Evolutionary conservation across 192 early-diverging fungal species (phyloP).

Genomic region (Podila verticillata): DNA sequence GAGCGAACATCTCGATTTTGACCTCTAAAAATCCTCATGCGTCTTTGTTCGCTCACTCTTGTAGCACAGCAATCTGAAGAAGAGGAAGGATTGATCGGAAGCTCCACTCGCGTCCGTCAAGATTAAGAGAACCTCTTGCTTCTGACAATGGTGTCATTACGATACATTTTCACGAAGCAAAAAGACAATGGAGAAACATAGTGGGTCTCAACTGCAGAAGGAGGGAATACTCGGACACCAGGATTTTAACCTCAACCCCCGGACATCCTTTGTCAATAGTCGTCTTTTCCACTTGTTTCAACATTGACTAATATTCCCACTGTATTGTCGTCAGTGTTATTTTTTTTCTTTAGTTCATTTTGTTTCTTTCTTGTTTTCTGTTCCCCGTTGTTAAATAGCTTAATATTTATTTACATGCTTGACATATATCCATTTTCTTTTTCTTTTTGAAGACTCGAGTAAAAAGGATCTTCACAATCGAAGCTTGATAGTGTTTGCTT

Average conservation of each 20-base stretch:
- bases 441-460: background rate
- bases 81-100: constrained; percentile 49
- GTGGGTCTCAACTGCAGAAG: too few relatives aligned
- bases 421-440: background rate
- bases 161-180: too few relatives aligned
- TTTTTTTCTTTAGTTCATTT: constrained; percentile 11
- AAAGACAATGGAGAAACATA: too few relatives aligned
- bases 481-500: too few relatives aligned
- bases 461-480: too few relatives aligned
- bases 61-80: constrained; percentile 55
- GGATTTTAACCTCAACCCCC: too few relatives aligned
- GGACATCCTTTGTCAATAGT: too few relatives aligned
- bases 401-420: background rate
- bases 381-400: constrained; percentile 1
- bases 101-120: constrained; percentile 28
- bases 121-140: constrained; percentile 21
- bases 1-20: constrained; percentile 22
- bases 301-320: background rate
- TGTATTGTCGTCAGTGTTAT: background rate
- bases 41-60: constrained; percentile 41
- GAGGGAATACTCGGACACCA: too few relatives aligned
- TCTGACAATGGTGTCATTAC: too few relatives aligned
- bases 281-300: too few relatives aligned
- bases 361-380: constrained; percentile 3
- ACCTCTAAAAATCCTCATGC: constrained; percentile 50